phyloP scores from a whole-genome alignment of 176 grass and related monocot species.

The Panicum miliaceum region DNA sequence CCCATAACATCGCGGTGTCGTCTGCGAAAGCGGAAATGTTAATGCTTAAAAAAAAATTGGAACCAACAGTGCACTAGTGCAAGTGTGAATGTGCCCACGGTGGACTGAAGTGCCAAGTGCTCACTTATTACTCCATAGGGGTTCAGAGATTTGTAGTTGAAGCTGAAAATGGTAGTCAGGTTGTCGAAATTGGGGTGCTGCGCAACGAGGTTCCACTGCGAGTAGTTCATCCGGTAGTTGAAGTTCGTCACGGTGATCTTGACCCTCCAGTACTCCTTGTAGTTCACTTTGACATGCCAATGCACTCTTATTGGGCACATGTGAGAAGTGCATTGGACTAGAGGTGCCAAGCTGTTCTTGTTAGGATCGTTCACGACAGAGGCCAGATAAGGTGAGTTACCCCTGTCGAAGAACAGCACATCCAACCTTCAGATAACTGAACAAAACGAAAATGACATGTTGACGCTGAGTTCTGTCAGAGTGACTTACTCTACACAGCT shows the following conservation, averaged over 20 bases:
- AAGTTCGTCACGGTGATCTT: constrained; percentile 79
- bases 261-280: constrained; percentile 81
- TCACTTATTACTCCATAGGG: constrained; percentile 79
- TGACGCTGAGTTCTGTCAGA: neutral
- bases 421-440: constrained; percentile 39
- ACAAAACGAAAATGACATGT: neutral
- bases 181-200: constrained; percentile 90
- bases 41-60: neutral
- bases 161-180: constrained; percentile 75
- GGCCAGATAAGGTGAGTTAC: constrained; percentile 65
- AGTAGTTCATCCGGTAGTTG: constrained; percentile 87
- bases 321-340: constrained; percentile 79
- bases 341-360: constrained; percentile 52
- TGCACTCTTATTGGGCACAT: constrained; percentile 95
- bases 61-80: neutral
- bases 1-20: constrained; percentile 87
- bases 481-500: constrained; percentile 77
- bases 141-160: constrained; percentile 66
- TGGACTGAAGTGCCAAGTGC: neutral
- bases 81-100: neutral
- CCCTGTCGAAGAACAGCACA: constrained; percentile 49
- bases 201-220: constrained; percentile 82
- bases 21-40: constrained; percentile 35
- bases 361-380: constrained; percentile 52
- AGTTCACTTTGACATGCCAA: constrained; percentile 92